Conservation (phyloP, 192 early-diverging fungal species). For the Linnemannia zychae region DNA sequence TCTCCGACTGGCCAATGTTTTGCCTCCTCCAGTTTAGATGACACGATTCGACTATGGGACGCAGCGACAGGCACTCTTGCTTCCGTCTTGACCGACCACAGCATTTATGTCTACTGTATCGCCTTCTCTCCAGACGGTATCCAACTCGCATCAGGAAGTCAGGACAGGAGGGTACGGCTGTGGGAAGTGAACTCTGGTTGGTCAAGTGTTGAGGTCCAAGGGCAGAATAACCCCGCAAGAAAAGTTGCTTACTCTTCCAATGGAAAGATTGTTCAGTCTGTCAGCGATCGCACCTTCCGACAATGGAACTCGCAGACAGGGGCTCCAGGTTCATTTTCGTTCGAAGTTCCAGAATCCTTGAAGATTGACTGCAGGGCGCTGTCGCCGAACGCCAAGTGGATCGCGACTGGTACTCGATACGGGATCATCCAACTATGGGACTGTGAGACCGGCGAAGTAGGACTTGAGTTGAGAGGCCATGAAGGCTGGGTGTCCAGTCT, state of each 20-base stretch:
- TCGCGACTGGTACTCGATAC: background rate
- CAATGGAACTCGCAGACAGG: background rate
- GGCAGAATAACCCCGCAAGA: background rate
- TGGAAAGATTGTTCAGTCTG: background rate
- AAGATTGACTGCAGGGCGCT: background rate
- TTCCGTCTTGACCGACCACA: background rate
- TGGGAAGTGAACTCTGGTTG: background rate
- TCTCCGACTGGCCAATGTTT: background rate
- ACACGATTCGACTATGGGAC: constrained; percentile 5
- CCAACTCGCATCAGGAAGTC: background rate
- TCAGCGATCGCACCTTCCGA: background rate
- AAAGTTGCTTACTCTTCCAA: background rate
- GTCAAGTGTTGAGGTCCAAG: background rate
- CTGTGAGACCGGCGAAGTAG: background rate
- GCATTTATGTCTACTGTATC: background rate
- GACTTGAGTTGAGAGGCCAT: background rate
- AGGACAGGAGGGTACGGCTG: background rate
- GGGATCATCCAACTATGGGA: too few relatives aligned
- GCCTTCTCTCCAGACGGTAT: background rate
- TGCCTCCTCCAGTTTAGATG: background rate
- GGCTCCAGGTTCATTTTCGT: background rate
- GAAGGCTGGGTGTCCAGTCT: background rate
- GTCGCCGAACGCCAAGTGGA: background rate
- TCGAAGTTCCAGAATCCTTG: background rate
- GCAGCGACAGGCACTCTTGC: background rate